Percentiles rank a stretch among this genome's conserved stretches.
Evolutionary conservation across 164 flowering plant species (phyloP).

Genomic region (Cinnamomum chago): DNA sequence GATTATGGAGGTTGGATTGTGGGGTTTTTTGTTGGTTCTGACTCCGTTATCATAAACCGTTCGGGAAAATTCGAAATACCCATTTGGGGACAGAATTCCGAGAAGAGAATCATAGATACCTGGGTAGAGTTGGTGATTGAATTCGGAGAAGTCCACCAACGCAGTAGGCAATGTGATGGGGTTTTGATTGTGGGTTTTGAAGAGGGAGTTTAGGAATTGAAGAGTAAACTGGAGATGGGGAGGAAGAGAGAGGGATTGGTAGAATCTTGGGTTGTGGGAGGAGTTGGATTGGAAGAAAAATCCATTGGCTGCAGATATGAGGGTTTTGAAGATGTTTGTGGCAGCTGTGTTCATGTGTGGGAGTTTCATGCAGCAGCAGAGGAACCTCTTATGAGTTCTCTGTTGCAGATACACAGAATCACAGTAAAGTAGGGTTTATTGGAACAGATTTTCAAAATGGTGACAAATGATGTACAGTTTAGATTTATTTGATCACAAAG

Average conservation of each 20-base stretch:
- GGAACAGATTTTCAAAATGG: too few relatives aligned
- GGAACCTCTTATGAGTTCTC: too few relatives aligned
- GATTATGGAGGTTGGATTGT: constrained; percentile 34
- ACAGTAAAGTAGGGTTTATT: too few relatives aligned
- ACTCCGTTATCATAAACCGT: constrained; percentile 46
- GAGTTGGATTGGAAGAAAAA: not conserved
- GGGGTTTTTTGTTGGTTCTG: constrained; percentile 31
- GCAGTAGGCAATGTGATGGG: not conserved
- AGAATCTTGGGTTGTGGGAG: not conserved
- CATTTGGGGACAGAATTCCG: constrained; percentile 31
- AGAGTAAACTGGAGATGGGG: not conserved
- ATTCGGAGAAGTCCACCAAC: not conserved
- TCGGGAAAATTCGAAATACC: constrained; percentile 33
- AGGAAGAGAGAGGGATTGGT: not conserved
- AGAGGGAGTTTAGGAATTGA: not conserved
- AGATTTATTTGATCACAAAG: too few relatives aligned
- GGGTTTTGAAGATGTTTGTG: not conserved
- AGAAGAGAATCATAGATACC: not conserved
- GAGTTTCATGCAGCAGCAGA: not conserved
- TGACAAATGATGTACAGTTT: too few relatives aligned
- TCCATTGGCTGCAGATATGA: not conserved
- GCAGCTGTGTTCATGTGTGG: not conserved
- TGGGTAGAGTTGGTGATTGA: not conserved
- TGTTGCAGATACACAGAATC: too few relatives aligned
- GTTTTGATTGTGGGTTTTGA: too few relatives aligned